phyloP scores from a whole-genome alignment of 148 eudicot species.

The Agrostemma githago region DNA sequence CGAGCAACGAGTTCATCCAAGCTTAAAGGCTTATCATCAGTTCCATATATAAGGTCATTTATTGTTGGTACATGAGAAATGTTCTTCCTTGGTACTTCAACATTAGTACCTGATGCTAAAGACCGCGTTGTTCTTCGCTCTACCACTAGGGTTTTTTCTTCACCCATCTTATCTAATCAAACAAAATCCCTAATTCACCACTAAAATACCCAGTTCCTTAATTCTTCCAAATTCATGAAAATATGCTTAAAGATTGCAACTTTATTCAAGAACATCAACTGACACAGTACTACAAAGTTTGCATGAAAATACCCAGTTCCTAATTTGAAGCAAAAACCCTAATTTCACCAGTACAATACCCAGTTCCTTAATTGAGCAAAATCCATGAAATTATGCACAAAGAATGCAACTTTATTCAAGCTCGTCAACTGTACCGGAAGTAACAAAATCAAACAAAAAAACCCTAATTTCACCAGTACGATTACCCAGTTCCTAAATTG shows the following conservation, averaged over 20 bases:
- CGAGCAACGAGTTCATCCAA: slow-evolving; percentile 50
- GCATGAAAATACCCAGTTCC: background rate
- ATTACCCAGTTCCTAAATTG: background rate
- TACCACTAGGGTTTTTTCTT: slow-evolving; percentile 46
- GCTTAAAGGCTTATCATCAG: slow-evolving; percentile 34
- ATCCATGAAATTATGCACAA: background rate
- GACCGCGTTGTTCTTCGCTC: slow-evolving; percentile 68
- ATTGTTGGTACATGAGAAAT: slow-evolving; percentile 38
- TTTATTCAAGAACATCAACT: background rate
- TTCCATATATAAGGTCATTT: slow-evolving; percentile 42
- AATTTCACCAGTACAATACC: background rate
- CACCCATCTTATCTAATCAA: slow-evolving; percentile 31
- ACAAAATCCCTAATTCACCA: background rate
- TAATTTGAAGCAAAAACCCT: background rate
- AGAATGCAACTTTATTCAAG: background rate
- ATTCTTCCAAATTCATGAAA: background rate
- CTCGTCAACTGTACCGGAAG: background rate
- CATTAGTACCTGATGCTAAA: slow-evolving; percentile 34
- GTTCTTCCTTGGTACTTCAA: slow-evolving; percentile 22
- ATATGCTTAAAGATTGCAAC: slow-evolving; percentile 6
- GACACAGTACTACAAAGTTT: no score
- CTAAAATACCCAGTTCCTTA: background rate
- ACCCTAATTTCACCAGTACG: background rate
- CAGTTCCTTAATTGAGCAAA: background rate
- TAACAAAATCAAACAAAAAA: background rate